Evolutionary conservation across 306 rosid genomes (phyloP), one percentile per base, ranked within the genome.

Genomic region (Begonia loranthoides): DNA sequence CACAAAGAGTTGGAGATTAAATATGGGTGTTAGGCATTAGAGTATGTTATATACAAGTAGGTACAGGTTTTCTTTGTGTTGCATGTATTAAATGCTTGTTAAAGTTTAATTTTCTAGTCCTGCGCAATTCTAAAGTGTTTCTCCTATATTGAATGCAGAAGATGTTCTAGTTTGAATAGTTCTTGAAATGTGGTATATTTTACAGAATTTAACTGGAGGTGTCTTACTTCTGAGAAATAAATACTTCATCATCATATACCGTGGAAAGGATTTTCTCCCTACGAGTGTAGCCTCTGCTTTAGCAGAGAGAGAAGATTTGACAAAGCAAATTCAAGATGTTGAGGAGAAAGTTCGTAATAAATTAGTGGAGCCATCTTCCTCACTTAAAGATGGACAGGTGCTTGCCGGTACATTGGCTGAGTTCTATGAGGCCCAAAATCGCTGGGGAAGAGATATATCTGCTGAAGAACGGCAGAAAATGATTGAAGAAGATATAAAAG

Each of bases 181-280:
- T 28, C 36, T 28, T 28, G 36, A 28, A 28, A 28, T 28, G 6
- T 28, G 36, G 36, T 28, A 28, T 59, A 53, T 43, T 52, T 51
- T 75, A 76, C 87, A 92, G 99, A 71, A 39, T 17, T 76, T 92
- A 74, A 92, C 94, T 38, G 96, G 96, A 61, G 99, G 99, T 47
- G 79, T 82, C 67, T 75, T 92, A 64, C 77, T 92, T 50, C 81
- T 92, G 55, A 76, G 99, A 74, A 92, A 80, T 71, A 86, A 92
- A 64, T 92, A 73, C 70, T 76, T 68, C 78, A 86, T 92, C 59
- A 93, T 92, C 70, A 74, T 86, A 40, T 92, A 74, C 72, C 94
- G 96, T 6, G 96, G 96, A 41, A 92, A 83, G 64, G 99, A 92
- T 71, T 92, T 92, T 55, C 69, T 92, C 53, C 94, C 99, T 66